A percentile compares a stretch with the other conserved stretches of the same genome.
Conservation (phyloP, 495 filamentous ascomycete genomes). For the Bombardia bombarda region DNA sequence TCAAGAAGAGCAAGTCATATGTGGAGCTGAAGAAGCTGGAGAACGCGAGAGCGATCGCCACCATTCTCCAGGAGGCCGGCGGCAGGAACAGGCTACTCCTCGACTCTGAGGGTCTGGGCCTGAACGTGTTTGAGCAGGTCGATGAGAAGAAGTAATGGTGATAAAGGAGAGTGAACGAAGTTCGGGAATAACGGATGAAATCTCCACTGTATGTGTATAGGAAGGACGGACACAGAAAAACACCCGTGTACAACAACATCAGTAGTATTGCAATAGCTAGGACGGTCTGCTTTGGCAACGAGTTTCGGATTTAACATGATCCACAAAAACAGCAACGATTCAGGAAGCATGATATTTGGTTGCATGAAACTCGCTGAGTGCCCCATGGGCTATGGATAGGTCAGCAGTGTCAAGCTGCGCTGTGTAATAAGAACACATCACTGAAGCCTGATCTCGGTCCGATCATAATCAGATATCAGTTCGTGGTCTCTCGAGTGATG, state of each 20-base stretch:
- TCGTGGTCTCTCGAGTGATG: too few relatives aligned
- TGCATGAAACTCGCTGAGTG: too few relatives aligned
- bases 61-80: constrained; percentile 72
- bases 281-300: neutral
- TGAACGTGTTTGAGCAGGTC: constrained; percentile 72
- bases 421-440: too few relatives aligned
- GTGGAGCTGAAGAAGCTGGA: constrained; percentile 96
- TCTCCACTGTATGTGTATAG: constrained; percentile 40
- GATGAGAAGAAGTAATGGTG: constrained; percentile 31
- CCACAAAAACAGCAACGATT: too few relatives aligned
- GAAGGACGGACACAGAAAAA: constrained; percentile 3
- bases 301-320: too few relatives aligned
- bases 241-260: neutral
- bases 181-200: constrained; percentile 17
- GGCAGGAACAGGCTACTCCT: constrained; percentile 92
- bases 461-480: too few relatives aligned
- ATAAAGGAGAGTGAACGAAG: constrained; percentile 1
- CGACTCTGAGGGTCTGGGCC: constrained; percentile 77
- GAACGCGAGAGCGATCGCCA: constrained; percentile 83
- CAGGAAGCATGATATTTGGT: too few relatives aligned
- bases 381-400: too few relatives aligned
- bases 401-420: too few relatives aligned
- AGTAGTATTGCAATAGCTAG: neutral
- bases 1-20: constrained; percentile 97
- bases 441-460: too few relatives aligned